Percentiles rank a stretch among this genome's conserved stretches.
These are phyloP conservation scores for Clavaria fumosa DNA, from an alignment of 768 basidiomycete species.

Conservation along the genomic window DNA sequence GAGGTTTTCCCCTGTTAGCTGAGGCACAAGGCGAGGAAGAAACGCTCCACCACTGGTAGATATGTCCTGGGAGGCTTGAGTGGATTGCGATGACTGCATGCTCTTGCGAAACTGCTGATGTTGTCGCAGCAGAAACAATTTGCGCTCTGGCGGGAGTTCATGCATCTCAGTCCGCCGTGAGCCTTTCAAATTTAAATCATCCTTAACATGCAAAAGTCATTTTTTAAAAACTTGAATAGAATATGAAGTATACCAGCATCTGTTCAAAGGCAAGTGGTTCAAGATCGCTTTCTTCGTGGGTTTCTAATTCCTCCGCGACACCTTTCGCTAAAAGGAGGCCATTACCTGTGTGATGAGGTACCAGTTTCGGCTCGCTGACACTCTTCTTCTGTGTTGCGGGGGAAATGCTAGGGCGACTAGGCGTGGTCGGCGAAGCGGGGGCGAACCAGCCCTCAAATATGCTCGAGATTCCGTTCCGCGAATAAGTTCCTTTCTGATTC, in stretches of 20 bases:
- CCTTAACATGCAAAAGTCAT: constrained; percentile 25
- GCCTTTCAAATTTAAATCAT: constrained; percentile 61
- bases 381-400: constrained; percentile 31
- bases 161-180: constrained; percentile 49
- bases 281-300: constrained; percentile 22
- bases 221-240: background rate
- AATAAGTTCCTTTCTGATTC: constrained; percentile 35
- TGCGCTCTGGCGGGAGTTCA: constrained; percentile 42
- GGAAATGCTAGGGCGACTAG: constrained; percentile 21
- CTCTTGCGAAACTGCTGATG: constrained; percentile 30
- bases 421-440: constrained; percentile 25
- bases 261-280: constrained; percentile 42
- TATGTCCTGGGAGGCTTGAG: constrained; percentile 21
- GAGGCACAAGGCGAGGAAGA: constrained; percentile 55
- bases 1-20: constrained; percentile 56
- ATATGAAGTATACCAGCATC: constrained; percentile 42
- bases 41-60: constrained; percentile 41
- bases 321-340: background rate
- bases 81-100: constrained; percentile 17
- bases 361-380: constrained; percentile 56
- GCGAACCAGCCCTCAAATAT: constrained; percentile 55
- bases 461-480: constrained; percentile 46
- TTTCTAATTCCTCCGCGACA: constrained; percentile 16
- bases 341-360: constrained; percentile 30
- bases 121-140: constrained; percentile 50